Evolutionary conservation across 495 filamentous ascomycete species (phyloP).

Genomic region (Rostrohypoxylon terebratum): DNA sequence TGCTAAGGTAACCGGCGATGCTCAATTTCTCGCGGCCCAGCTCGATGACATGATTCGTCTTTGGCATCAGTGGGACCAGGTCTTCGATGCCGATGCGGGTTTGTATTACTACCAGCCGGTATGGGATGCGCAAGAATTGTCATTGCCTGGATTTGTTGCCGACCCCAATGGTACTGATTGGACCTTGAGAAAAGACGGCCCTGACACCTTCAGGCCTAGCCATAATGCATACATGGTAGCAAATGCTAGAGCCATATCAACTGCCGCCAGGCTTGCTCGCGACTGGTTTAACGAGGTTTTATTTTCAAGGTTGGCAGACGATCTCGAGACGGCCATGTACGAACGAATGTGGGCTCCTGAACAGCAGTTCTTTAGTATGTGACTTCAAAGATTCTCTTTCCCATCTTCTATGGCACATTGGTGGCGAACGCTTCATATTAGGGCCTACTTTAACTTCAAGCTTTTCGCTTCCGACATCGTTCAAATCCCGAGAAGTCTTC

Average conservation of each 20-base stretch:
- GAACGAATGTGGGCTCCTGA: conserved; percentile 54
- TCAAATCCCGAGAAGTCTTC: too few relatives aligned
- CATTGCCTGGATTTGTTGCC: conserved; percentile 56
- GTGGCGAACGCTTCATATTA: too few relatives aligned
- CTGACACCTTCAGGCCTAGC: conserved; percentile 57
- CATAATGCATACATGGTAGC: conserved; percentile 63
- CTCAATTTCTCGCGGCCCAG: conserved; percentile 52
- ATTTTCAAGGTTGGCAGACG: conserved; percentile 50
- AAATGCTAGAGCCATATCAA: conserved; percentile 56
- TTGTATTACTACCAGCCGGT: conserved; percentile 59
- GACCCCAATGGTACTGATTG: conserved; percentile 51
- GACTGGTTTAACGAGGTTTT: conserved; percentile 43
- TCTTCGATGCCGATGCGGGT: conserved; percentile 48
- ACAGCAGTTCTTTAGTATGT: conserved; percentile 55
- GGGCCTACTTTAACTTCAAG: too few relatives aligned
- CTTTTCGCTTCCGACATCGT: too few relatives aligned
- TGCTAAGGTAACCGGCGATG: conserved; percentile 56
- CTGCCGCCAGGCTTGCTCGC: conserved; percentile 50
- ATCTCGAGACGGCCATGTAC: conserved; percentile 54
- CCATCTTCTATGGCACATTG: too few relatives aligned
- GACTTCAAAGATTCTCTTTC: too few relatives aligned
- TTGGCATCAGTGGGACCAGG: conserved; percentile 57
- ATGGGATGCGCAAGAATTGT: conserved; percentile 60
- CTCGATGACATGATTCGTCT: conserved; percentile 56
- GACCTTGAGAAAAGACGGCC: conserved; percentile 52